These are phyloP conservation scores for Globisporangium acanthophoron DNA, from an alignment of 352 stramenopile genomes.

Conservation along the genomic window DNA sequence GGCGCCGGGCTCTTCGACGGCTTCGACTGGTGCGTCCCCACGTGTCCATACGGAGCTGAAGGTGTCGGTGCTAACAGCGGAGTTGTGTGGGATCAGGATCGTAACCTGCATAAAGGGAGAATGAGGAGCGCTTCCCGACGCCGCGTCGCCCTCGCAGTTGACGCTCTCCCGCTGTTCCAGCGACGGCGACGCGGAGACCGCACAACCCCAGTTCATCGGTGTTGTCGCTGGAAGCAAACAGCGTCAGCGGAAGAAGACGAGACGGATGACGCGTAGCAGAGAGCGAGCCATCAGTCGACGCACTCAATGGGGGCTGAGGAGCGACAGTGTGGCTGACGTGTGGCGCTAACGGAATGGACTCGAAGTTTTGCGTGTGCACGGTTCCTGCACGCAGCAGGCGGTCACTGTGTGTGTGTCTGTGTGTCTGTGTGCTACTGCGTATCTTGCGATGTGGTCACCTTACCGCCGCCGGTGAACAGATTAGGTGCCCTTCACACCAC, in stretches of 20 bases:
- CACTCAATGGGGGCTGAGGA: not conserved
- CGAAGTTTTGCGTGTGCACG: not conserved
- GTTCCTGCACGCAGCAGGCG: not conserved
- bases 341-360: not conserved
- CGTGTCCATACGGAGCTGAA: not conserved
- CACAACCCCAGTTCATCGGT: not conserved
- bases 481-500: too few species aligned
- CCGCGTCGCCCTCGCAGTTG: not conserved
- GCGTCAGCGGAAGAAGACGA: too few species aligned
- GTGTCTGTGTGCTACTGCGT: too few species aligned
- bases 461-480: too few species aligned
- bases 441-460: too few species aligned
- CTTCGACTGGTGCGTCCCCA: conserved; percentile 93
- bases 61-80: not conserved
- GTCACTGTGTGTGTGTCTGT: not conserved
- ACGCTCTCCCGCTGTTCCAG: not conserved
- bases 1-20: conserved; percentile 98
- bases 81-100: conserved; percentile 40
- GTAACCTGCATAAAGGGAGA: conserved; percentile 89
- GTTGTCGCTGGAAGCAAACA: too few species aligned
- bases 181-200: not conserved
- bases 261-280: not conserved
- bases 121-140: conserved; percentile 27
- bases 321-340: not conserved
- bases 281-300: not conserved